Evolutionary conservation across 192 early-diverging fungal genomes (phyloP).

Genomic region (Rhizophagus sp.): DNA sequence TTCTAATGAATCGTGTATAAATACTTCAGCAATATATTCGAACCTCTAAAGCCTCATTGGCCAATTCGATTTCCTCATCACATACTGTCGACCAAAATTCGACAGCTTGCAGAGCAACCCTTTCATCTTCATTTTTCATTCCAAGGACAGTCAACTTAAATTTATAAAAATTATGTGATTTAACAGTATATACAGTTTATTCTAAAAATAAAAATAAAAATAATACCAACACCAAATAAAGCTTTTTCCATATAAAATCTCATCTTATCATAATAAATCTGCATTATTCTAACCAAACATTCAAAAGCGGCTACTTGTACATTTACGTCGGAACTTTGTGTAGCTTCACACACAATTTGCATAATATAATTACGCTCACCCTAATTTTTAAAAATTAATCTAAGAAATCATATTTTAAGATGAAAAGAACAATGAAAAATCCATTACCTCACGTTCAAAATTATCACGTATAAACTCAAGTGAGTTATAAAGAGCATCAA

Average conservation of each 20-base stretch:
- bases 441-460: conserved; percentile 83
- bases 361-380: conserved; percentile 98
- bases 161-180: too few relatives aligned
- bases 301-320: conserved; percentile 91
- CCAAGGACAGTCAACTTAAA: conserved; percentile 82
- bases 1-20: neutral
- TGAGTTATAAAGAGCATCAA: conserved; percentile 91
- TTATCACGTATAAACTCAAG: conserved; percentile 93
- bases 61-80: conserved; percentile 88
- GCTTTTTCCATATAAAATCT: conserved; percentile 96
- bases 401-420: neutral
- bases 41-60: conserved; percentile 63
- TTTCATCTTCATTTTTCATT: conserved; percentile 87
- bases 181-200: too few relatives aligned
- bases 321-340: conserved; percentile 69
- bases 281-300: conserved; percentile 96
- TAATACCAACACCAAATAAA: conserved; percentile 74
- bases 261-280: conserved; percentile 97
- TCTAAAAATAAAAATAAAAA: neutral
- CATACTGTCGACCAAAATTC: conserved; percentile 99
- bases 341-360: conserved; percentile 97
- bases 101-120: conserved; percentile 93
- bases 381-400: conserved; percentile 34
- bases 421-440: neutral
- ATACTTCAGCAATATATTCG: conserved; percentile 2